Conservation (phyloP, 768 basidiomycete genomes). For the Agaricus subrufescens region DNA sequence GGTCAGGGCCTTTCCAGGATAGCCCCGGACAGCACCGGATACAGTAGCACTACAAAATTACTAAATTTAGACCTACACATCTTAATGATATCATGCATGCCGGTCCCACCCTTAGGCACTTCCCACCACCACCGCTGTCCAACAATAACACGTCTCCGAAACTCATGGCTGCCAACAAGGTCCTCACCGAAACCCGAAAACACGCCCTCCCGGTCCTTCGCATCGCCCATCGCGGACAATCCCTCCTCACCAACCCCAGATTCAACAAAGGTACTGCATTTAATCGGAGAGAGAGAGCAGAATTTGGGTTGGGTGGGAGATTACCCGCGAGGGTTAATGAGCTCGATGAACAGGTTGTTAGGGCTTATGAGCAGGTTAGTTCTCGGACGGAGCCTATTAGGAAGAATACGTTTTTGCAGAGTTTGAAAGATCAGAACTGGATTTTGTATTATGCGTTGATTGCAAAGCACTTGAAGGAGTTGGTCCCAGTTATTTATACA, state of each 20-base stretch:
- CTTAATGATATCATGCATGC: too few species aligned
- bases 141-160: neutral
- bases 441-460: constrained; percentile 75
- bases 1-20: too few species aligned
- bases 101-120: too few species aligned
- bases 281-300: constrained; percentile 57
- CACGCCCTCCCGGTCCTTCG: constrained; percentile 22
- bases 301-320: constrained; percentile 56
- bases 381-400: constrained; percentile 28
- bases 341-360: constrained; percentile 70
- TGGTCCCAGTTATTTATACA: constrained; percentile 75
- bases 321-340: constrained; percentile 51
- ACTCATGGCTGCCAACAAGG: constrained; percentile 4
- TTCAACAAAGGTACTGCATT: constrained; percentile 85
- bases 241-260: constrained; percentile 58
- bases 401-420: constrained; percentile 77
- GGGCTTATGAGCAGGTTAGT: constrained; percentile 66
- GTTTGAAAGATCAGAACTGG: constrained; percentile 76
- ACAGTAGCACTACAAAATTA: too few species aligned
- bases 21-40: too few species aligned
- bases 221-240: constrained; percentile 57
- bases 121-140: neutral
- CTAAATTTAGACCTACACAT: too few species aligned
- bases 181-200: neutral
- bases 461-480: constrained; percentile 51